Evolutionary conservation across 2,329 filamentous ascomycete species (phyloP).

Genomic region (Aspergillus tubingensis): DNA sequence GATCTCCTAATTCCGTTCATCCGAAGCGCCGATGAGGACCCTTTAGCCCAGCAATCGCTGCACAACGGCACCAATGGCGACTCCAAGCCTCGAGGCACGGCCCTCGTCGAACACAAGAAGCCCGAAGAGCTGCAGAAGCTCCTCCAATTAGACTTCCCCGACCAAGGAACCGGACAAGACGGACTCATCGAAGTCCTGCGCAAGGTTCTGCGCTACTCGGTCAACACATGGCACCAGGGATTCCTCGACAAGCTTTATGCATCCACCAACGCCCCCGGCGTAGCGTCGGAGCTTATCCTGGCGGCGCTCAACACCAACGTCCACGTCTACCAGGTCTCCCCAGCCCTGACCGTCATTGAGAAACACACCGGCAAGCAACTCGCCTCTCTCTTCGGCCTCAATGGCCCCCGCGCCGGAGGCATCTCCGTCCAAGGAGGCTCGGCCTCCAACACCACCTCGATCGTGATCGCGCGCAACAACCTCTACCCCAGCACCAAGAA

Average conservation of each 20-base stretch:
- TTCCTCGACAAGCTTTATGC: slow-evolving; percentile 95
- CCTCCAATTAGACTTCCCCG: slow-evolving; percentile 54
- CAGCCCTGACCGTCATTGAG: slow-evolving; percentile 82
- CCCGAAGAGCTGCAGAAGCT: slow-evolving; percentile 63
- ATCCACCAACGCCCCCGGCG: slow-evolving; percentile 83
- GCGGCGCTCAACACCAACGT: slow-evolving; percentile 89
- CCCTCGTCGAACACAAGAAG: slow-evolving; percentile 64
- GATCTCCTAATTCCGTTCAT: slow-evolving; percentile 50
- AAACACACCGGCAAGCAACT: slow-evolving; percentile 75
- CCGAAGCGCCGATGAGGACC: slow-evolving; percentile 42
- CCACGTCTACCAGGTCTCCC: slow-evolving; percentile 92
- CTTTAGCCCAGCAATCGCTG: slow-evolving; percentile 12
- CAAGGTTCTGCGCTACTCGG: slow-evolving; percentile 76
- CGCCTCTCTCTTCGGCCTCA: slow-evolving; percentile 75
- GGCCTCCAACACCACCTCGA: slow-evolving; percentile 79
- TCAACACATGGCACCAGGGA: slow-evolving; percentile 98
- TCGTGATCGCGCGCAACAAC: slow-evolving; percentile 84
- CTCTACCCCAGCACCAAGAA: slow-evolving; percentile 78
- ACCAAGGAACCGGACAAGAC: slow-evolving; percentile 62
- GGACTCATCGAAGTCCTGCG: slow-evolving; percentile 72
- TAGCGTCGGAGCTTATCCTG: slow-evolving; percentile 81
- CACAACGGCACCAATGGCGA: slow-evolving; percentile 40
- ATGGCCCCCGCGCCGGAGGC: slow-evolving; percentile 67
- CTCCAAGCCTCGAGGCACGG: slow-evolving; percentile 59
- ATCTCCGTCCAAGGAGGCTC: slow-evolving; percentile 78